phyloP scores from a whole-genome alignment of 2,329 filamentous ascomycete species.

The Bimuria novae-zelandiae region DNA sequence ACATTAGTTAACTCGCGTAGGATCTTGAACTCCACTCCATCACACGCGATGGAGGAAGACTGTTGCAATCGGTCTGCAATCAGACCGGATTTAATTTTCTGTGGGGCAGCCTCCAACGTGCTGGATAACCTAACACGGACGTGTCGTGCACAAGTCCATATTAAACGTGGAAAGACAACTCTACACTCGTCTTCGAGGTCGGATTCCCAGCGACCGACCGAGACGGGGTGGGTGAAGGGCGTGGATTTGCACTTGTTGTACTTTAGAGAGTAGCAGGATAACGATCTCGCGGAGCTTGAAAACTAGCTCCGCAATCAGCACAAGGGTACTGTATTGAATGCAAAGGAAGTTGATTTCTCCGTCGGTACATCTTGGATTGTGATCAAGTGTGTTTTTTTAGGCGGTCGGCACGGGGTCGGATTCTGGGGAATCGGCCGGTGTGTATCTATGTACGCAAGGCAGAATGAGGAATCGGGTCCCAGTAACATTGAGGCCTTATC shows the following conservation, averaged over 20 bases:
- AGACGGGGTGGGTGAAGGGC: too few relatives aligned
- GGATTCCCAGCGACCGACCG: too few relatives aligned
- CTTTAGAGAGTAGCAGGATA: too few relatives aligned
- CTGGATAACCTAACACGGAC: background rate
- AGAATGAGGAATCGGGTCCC: background rate
- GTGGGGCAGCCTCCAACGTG: slow-evolving; percentile 1
- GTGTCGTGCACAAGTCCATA: slow-evolving; percentile 1
- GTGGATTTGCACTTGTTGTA: too few relatives aligned
- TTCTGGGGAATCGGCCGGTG: slow-evolving; percentile 1
- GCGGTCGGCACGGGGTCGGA: background rate
- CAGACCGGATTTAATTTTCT: background rate
- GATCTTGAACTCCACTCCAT: background rate
- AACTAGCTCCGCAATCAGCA: too few relatives aligned
- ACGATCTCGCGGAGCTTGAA: too few relatives aligned
- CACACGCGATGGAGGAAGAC: background rate
- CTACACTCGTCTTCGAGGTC: too few relatives aligned
- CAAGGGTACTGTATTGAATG: background rate
- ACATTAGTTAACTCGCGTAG: background rate
- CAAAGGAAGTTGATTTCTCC: too few relatives aligned
- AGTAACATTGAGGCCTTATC: too few relatives aligned
- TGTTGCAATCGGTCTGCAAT: background rate
- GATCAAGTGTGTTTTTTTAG: background rate
- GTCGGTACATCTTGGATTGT: background rate
- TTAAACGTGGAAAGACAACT: background rate
- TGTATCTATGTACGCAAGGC: background rate